A percentile compares a stretch with the other conserved stretches of the same genome.
Conservation (phyloP, 352 stramenopile genomes). For the Globisporangium solare region DNA sequence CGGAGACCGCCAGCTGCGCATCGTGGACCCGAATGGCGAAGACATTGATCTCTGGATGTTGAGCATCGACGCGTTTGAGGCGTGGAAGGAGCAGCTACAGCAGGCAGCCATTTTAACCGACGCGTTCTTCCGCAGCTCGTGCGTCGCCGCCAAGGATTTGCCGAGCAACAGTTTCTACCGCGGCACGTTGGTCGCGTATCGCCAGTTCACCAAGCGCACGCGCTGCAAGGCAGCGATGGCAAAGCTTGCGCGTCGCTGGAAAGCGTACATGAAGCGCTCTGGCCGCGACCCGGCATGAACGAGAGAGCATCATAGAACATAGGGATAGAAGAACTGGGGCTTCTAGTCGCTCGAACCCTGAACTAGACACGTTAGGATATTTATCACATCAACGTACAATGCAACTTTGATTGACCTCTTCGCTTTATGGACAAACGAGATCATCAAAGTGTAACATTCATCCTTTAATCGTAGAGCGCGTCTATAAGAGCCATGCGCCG, state of each 20-base stretch:
- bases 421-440: too few relatives aligned
- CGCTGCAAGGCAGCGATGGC: conserved; percentile 29
- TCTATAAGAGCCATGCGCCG: too few relatives aligned
- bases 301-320: too few relatives aligned
- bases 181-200: conserved; percentile 40
- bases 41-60: conserved; percentile 37
- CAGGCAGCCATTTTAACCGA: conserved; percentile 31
- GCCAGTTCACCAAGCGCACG: conserved; percentile 28
- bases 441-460: too few relatives aligned
- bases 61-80: conserved; percentile 19
- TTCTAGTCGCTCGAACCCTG: too few relatives aligned
- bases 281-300: not conserved
- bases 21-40: conserved; percentile 48
- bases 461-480: too few relatives aligned
- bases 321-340: too few relatives aligned
- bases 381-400: too few relatives aligned
- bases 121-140: conserved; percentile 35
- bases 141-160: conserved; percentile 27
- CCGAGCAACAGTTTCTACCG: conserved; percentile 39
- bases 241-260: conserved; percentile 19
- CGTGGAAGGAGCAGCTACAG: conserved; percentile 32
- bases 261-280: not conserved
- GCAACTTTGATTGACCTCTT: too few relatives aligned
- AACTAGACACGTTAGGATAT: too few relatives aligned
- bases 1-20: conserved; percentile 25